Conservation (phyloP, 345 rosid genomes). For the Ceriops tagal region DNA sequence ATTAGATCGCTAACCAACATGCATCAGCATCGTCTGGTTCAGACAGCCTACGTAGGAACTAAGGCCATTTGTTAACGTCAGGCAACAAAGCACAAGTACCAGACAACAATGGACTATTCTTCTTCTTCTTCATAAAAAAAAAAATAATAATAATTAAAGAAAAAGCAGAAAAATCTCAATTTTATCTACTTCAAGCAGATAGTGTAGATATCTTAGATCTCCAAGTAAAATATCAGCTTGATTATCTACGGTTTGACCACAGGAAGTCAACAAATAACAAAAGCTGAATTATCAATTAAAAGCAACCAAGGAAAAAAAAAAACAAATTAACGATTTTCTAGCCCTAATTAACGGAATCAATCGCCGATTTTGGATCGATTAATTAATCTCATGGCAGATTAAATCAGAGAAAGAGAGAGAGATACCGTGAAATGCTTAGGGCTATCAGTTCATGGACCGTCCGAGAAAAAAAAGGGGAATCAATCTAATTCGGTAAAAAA, state of each 20-base stretch:
- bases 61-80: not conserved
- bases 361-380: not conserved
- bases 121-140: not conserved
- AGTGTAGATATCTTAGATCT: conserved; percentile 2
- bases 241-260: conserved; percentile 6
- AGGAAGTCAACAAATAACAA: not conserved
- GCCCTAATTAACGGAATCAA: no score
- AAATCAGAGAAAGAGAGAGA: not conserved
- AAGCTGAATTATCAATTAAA: no score
- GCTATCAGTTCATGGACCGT: conserved; percentile 8
- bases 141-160: not conserved
- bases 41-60: no score
- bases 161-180: not conserved
- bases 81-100: not conserved
- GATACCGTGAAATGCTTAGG: conserved; percentile 18
- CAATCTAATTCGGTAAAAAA: no score
- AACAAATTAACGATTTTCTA: no score
- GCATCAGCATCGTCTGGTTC: no score
- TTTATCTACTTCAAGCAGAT: not conserved
- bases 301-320: no score
- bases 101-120: no score
- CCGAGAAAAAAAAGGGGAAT: not conserved
- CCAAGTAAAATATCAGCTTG: not conserved
- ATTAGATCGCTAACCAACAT: not conserved
- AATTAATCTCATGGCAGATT: not conserved